These are phyloP conservation scores for Fomes fomentarius DNA, from an alignment of 1,284 basidiomycete species.

Conservation along the genomic window DNA sequence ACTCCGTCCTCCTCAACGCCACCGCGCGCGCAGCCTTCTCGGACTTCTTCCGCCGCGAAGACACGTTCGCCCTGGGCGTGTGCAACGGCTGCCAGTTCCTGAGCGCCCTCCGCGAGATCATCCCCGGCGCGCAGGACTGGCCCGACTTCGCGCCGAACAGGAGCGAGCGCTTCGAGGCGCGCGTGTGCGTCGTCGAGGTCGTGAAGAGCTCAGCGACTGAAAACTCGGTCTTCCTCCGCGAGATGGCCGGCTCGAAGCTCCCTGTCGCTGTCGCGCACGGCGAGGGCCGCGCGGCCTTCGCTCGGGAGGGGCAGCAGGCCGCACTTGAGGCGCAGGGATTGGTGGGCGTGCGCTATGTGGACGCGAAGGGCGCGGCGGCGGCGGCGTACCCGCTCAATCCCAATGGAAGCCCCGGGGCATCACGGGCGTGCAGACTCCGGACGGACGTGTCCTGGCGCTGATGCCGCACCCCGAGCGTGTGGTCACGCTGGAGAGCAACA, in stretches of 20 bases:
- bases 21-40: constrained; percentile 77
- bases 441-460: constrained; percentile 88
- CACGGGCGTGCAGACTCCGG: constrained; percentile 85
- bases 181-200: constrained; percentile 83
- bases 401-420: constrained; percentile 91
- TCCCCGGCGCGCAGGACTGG: constrained; percentile 88
- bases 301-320: constrained; percentile 41
- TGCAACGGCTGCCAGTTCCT: constrained; percentile 99
- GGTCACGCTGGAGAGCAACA: constrained; percentile 77
- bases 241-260: constrained; percentile 86
- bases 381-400: constrained; percentile 92
- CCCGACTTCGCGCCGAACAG: constrained; percentile 91
- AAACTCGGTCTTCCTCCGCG: constrained; percentile 82
- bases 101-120: constrained; percentile 83
- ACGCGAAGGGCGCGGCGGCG: constrained; percentile 67
- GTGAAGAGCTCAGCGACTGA: constrained; percentile 56
- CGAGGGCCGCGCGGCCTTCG: constrained; percentile 87
- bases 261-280: constrained; percentile 97
- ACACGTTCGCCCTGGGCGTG: constrained; percentile 92
- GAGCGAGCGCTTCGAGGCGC: constrained; percentile 90
- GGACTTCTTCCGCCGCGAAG: constrained; percentile 78
- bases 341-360: constrained; percentile 79
- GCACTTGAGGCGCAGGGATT: constrained; percentile 54
- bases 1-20: constrained; percentile 86
- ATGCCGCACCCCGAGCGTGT: constrained; percentile 97